A percentile compares a stretch with the other conserved stretches of the same genome.
Conservation (phyloP, 352 stramenopile genomes). For the Phytopythium litorale region DNA sequence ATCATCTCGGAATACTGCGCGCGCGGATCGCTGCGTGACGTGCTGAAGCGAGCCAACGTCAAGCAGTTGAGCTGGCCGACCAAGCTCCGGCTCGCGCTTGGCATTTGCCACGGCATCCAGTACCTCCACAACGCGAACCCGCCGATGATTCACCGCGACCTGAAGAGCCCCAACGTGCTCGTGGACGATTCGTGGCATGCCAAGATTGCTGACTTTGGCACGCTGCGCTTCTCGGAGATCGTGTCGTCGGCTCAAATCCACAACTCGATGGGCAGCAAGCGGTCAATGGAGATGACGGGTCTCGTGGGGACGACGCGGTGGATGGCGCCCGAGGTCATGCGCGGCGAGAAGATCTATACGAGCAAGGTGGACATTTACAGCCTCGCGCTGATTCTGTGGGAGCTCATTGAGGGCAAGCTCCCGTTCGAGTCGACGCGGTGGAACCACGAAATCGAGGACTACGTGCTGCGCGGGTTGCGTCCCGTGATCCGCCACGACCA, state of each 20-base stretch:
- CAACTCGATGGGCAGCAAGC: constrained; percentile 26
- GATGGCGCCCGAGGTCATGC: constrained; percentile 90
- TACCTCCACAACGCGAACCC: constrained; percentile 89
- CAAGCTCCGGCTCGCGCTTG: constrained; percentile 70
- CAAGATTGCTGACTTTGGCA: constrained; percentile 91
- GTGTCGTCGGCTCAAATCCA: constrained; percentile 65
- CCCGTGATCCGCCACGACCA: constrained; percentile 62
- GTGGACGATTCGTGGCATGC: constrained; percentile 87
- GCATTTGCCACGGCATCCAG: constrained; percentile 84
- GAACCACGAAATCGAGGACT: constrained; percentile 86
- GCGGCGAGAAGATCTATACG: constrained; percentile 81
- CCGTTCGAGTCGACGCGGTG: constrained; percentile 79
- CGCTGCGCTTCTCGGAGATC: constrained; percentile 82
- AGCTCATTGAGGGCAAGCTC: constrained; percentile 81
- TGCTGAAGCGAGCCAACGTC: constrained; percentile 77
- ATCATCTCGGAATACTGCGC: constrained; percentile 96
- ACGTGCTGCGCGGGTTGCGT: constrained; percentile 65
- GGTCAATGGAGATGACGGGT: constrained; percentile 73
- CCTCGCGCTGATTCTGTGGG: constrained; percentile 84
- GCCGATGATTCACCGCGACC: constrained; percentile 89
- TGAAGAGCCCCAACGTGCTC: constrained; percentile 90
- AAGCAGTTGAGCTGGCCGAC: constrained; percentile 78
- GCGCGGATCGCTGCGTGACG: constrained; percentile 93
- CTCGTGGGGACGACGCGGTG: constrained; percentile 86
- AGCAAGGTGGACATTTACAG: constrained; percentile 91